phyloP scores from a whole-genome alignment of 2,329 filamentous ascomycete genomes.

The Tolypocladium guangdongense region DNA sequence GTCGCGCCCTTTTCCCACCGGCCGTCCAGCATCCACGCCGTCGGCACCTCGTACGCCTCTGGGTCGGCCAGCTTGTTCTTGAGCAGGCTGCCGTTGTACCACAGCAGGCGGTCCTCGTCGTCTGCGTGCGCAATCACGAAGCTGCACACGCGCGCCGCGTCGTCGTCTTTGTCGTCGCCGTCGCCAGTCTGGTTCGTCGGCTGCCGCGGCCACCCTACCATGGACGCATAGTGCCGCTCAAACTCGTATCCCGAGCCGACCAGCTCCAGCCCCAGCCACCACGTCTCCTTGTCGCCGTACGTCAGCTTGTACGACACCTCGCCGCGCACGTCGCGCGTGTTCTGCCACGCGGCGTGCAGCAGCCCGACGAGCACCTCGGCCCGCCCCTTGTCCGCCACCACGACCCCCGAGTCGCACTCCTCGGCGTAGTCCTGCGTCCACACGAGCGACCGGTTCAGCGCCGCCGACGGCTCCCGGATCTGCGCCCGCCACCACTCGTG shows the following conservation, averaged over 20 bases:
- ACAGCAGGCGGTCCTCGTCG: slow-evolving; percentile 22
- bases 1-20: slow-evolving; percentile 22
- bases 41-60: slow-evolving; percentile 22
- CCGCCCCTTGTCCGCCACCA: slow-evolving; percentile 29
- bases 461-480: slow-evolving; percentile 21
- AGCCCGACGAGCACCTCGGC: slow-evolving; percentile 25
- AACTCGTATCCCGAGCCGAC: slow-evolving; percentile 26
- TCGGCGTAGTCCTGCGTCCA: slow-evolving; percentile 29
- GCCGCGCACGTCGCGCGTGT: slow-evolving; percentile 26
- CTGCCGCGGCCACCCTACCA: slow-evolving; percentile 26
- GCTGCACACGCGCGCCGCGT: slow-evolving; percentile 29
- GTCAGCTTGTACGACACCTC: slow-evolving; percentile 28
- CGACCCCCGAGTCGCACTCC: slow-evolving; percentile 30
- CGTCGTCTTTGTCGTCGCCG: slow-evolving; percentile 2
- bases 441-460: slow-evolving; percentile 22
- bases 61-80: slow-evolving; percentile 25
- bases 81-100: slow-evolving; percentile 32
- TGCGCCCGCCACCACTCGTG: slow-evolving; percentile 27
- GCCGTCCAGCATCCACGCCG: slow-evolving; percentile 28
- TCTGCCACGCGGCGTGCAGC: slow-evolving; percentile 33
- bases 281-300: slow-evolving; percentile 35
- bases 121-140: slow-evolving; percentile 32
- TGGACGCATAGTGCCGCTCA: slow-evolving; percentile 28
- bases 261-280: slow-evolving; percentile 33
- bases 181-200: not conserved